Evolutionary conservation across 139 green algal species (phyloP), one percentile per base, ranked within the genome.

Genomic region (Pycnococcus provasolii): DNA sequence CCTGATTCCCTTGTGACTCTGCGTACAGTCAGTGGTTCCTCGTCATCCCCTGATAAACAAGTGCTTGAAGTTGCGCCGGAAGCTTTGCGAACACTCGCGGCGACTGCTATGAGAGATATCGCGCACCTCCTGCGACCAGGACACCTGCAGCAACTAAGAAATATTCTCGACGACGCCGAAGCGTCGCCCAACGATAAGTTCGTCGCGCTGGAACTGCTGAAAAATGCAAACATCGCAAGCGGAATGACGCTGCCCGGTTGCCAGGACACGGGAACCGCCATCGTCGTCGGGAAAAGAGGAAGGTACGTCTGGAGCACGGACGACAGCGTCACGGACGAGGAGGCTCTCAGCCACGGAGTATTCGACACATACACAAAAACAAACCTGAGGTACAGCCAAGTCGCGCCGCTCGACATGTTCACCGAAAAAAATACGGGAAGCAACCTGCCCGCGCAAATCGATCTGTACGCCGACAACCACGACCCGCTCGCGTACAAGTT

Each of bases 361-460:
- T 73, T 62, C 67, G 58, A 66, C 46, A 59, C 57, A n/a, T 73
- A 73, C 53, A 46, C 41, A 37, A 61, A 1, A 26, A 61, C 15
- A 40, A 73, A 73, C 50, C 47, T 73, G 47, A 42, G 67, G 41
- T 73, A 73, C 67, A 61, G 43, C 13, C 67, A 73, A 42, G 67
- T 73, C 8, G 58, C 67, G 46, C 57, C 67, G 40, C 5, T 52
- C 26, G 45, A 47, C 42, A 73, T 73, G 67, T 73, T 53, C 46
- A 57, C 66, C 11, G 67, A 73, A 51, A 73, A 73, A 45, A 73
- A 73, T 43, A 73, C 67, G 1, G 67, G 67, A 1, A 53, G 39
- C 55, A 73, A 73, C 47, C 60, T 73, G 15, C 67, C 67, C 41
- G 67, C 67, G 58, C 67, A 73, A 57, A 73, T 73, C 42, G 67